Conservation (phyloP, 257 asterid genomes). For the Nicotiana otophora region DNA sequence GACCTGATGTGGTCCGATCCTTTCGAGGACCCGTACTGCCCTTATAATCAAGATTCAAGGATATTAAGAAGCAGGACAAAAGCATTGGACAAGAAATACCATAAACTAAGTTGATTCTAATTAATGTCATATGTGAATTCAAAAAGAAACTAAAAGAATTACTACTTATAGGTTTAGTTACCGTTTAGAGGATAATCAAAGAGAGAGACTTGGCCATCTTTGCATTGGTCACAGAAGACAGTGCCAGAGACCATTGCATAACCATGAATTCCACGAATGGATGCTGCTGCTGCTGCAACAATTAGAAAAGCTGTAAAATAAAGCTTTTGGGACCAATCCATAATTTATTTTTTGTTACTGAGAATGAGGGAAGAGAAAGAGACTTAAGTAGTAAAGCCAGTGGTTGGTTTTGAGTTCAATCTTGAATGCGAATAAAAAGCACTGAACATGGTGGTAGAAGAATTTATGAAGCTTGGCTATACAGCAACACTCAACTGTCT, state of each 20-base stretch:
- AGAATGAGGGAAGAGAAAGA: conserved; percentile 1
- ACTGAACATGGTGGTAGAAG: neutral
- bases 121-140: neutral
- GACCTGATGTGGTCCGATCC: neutral
- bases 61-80: neutral
- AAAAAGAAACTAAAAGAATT: neutral
- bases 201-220: conserved; percentile 71
- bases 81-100: neutral
- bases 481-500: conserved; percentile 36
- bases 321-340: conserved; percentile 46
- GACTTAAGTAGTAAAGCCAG: neutral
- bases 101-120: neutral
- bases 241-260: conserved; percentile 63
- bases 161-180: conserved; percentile 9
- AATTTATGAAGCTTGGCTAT: neutral
- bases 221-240: conserved; percentile 95
- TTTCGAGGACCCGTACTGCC: neutral
- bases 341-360: conserved; percentile 7
- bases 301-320: conserved; percentile 39
- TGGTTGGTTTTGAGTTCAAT: neutral
- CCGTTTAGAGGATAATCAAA: conserved; percentile 78
- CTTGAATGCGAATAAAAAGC: conserved; percentile 1
- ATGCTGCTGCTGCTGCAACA: conserved; percentile 24
- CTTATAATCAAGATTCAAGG: neutral
- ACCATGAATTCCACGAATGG: conserved; percentile 48